Base-by-base conservation (phyloP, 106 monocot genomes). In the Allium cepa region DNA sequence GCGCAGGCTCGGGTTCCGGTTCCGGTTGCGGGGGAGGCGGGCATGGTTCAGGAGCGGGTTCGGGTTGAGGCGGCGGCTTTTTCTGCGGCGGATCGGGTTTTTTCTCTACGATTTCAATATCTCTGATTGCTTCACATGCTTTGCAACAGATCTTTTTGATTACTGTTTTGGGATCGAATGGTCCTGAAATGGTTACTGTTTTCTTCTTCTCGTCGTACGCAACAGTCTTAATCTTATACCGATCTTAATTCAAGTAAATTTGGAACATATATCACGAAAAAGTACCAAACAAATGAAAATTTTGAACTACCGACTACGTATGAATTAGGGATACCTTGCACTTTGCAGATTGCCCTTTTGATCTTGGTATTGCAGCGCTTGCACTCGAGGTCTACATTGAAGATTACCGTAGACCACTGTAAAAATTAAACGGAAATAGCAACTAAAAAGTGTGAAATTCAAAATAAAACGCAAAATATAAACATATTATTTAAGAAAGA, bases 171-270 rank as follows among this genome's bases (percentile, higher is more conserved):
- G 66, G 74, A 52, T 78, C 65, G 49, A 78, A 78, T 4, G 70
- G 60, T 5, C 82, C 82, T 3, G 60, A 48, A 36, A 82, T 4
- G 3, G 28, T 75, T 26, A 82, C 78, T 0, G 4, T 71, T 60
- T 78, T 75, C 3, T 78, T 78, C 71, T 70, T 71, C 26, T 62
- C 70, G 10, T 82, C 82, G 57, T 75, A 82, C 0, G 0, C 53
- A 18, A 71, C 58, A 0, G 66, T 13, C 13, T 4, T 2, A 65
- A 82, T 75, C 5, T 52, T 57, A 56, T 57, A 48, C 22, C 55
- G 28, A 6, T 50, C 78, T 78, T 12, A 46, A n/a, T 63, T 63
- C 8, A 1, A 61, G 4, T 28, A 3, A 14, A 47, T 63, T 22
- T 1, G 22, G 22, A 22, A 22, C 22, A 22, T 22, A 22, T 22